Percentiles rank a stretch among this genome's conserved stretches.
phyloP scores from a whole-genome alignment of 371 early-diverging fungal genomes.

The Zopfochytrium polystomum region DNA sequence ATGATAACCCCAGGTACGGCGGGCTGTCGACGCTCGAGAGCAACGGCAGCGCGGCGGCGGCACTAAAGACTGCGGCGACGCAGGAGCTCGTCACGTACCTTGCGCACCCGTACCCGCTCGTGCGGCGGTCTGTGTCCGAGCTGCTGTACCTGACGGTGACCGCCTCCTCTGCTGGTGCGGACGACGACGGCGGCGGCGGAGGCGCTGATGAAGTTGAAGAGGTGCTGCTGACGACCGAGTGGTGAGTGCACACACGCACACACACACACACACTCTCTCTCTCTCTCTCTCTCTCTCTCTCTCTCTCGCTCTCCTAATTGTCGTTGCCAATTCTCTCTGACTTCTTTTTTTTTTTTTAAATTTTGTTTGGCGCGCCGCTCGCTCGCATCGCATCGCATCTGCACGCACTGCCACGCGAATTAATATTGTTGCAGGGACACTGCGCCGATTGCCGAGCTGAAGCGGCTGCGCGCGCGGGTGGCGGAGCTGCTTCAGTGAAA shows the following conservation, averaged over 20 bases:
- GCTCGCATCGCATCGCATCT: conserved; percentile 3
- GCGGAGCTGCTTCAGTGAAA: no score
- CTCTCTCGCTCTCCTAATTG: no score
- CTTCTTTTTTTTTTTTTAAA: no score
- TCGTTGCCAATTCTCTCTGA: no score
- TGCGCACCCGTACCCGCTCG: conserved; percentile 46
- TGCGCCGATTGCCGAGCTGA: conserved; percentile 19
- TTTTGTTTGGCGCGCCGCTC: no score
- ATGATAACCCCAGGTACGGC: conserved; percentile 11
- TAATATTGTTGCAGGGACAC: conserved; percentile 16
- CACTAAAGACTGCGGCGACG: conserved; percentile 20
- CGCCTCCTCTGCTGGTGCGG: conserved; percentile 20
- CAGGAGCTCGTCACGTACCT: conserved; percentile 37
- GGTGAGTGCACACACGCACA: conserved; percentile 22
- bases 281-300: no score
- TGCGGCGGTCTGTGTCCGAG: conserved; percentile 41
- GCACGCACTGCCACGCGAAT: neutral
- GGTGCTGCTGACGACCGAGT: conserved; percentile 36
- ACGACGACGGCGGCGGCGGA: conserved; percentile 17
- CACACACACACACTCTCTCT: no score
- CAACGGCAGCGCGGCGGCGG: neutral
- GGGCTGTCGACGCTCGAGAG: conserved; percentile 23
- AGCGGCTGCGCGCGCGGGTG: conserved; percentile 13
- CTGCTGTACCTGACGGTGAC: conserved; percentile 40
- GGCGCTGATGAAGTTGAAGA: conserved; percentile 31